These are phyloP conservation scores for Rutstroemia sp. DNA, from an alignment of 2,329 filamentous ascomycete species.

Conservation along the genomic window DNA sequence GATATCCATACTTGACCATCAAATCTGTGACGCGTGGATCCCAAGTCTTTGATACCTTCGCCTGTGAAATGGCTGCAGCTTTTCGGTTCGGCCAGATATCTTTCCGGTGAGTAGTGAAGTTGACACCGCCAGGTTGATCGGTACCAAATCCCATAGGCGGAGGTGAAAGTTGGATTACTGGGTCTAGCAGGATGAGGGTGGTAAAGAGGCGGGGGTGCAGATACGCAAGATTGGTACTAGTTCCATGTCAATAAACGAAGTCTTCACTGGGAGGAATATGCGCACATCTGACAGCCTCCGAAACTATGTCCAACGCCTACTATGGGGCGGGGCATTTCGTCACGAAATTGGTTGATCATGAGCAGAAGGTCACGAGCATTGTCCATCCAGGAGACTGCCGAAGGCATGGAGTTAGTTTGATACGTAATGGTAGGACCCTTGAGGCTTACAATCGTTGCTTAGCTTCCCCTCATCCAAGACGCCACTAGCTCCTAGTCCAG, in stretches of 20 bases:
- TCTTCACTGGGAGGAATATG: neutral
- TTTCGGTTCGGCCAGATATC: constrained; percentile 73
- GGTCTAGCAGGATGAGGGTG: constrained; percentile 71
- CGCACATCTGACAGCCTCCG: constrained; percentile 60
- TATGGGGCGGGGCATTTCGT: constrained; percentile 58
- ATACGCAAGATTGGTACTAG: constrained; percentile 52
- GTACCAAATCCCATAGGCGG: constrained; percentile 31
- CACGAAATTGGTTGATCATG: constrained; percentile 77
- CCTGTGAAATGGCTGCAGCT: constrained; percentile 59
- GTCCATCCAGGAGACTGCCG: constrained; percentile 47
- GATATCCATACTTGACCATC: constrained; percentile 58
- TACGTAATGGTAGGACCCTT: constrained; percentile 22
- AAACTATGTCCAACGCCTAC: constrained; percentile 83
- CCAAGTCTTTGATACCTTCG: constrained; percentile 74
- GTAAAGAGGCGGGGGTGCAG: constrained; percentile 76
- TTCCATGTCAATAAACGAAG: no score
- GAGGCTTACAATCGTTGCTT: constrained; percentile 66
- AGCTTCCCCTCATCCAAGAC: constrained; percentile 66
- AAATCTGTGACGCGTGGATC: constrained; percentile 68
- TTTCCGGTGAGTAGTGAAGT: constrained; percentile 59
- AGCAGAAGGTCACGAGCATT: constrained; percentile 75
- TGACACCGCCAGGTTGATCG: constrained; percentile 28
- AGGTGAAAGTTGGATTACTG: constrained; percentile 54
- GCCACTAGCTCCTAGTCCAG: constrained; percentile 72
- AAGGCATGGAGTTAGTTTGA: no score